Evolutionary conservation across 345 rosid genomes (phyloP).

Genomic region (Lepidium didymum): DNA sequence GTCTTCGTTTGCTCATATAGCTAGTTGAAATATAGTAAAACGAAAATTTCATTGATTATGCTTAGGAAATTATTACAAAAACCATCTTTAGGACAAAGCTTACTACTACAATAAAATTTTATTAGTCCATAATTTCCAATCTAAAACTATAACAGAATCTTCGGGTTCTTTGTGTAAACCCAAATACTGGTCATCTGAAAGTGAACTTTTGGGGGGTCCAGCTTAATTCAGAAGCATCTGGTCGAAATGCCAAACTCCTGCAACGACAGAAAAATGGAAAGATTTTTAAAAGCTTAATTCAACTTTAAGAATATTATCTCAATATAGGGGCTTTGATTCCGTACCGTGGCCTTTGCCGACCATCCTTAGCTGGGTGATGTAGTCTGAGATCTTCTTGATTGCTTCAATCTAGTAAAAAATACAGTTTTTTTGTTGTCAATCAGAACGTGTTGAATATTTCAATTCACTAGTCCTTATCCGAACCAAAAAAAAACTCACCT

Average conservation of each 20-base stretch:
- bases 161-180: slow-evolving; percentile 3
- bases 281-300: neutral
- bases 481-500: slow-evolving; percentile 30
- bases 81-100: slow-evolving; percentile 22
- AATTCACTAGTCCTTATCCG: neutral
- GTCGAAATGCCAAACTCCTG: slow-evolving; percentile 95
- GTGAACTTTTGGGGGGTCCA: slow-evolving; percentile 7
- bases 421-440: no score
- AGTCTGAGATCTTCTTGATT: slow-evolving; percentile 77
- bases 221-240: slow-evolving; percentile 53
- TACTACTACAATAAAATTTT: slow-evolving; percentile 21
- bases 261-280: neutral
- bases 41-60: slow-evolving; percentile 10
- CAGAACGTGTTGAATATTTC: neutral
- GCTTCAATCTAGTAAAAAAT: slow-evolving; percentile 50
- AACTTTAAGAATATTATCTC: neutral
- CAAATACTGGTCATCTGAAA: slow-evolving; percentile 7
- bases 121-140: slow-evolving; percentile 5
- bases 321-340: neutral
- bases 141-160: slow-evolving; percentile 19
- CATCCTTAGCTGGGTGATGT: slow-evolving; percentile 74
- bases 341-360: slow-evolving; percentile 95
- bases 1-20: neutral
- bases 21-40: neutral
- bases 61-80: slow-evolving; percentile 25